Evolutionary conservation across 345 rosid species (phyloP).

Genomic region (Eucalyptus fibrosa): DNA sequence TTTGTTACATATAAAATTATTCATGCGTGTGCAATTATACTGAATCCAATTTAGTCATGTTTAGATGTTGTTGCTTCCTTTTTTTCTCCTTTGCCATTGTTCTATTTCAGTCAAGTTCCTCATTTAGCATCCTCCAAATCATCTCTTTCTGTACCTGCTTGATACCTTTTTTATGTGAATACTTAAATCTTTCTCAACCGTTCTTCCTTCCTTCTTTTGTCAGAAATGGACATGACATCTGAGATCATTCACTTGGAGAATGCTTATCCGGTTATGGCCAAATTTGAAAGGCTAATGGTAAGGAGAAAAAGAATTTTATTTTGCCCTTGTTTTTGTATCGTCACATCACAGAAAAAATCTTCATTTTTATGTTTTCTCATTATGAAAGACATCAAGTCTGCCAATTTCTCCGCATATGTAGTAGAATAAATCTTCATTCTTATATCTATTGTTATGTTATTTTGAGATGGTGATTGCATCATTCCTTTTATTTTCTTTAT

Average conservation of each 20-base stretch:
- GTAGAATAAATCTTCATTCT: background rate
- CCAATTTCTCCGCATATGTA: background rate
- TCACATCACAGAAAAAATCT: background rate
- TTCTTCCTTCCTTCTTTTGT: background rate
- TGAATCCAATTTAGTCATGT: background rate
- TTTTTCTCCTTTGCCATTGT: background rate
- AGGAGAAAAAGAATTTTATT: slow-evolving; percentile 1
- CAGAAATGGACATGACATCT: slow-evolving; percentile 23
- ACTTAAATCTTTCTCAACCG: background rate
- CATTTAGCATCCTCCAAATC: background rate
- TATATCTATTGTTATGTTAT: background rate
- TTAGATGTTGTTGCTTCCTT: background rate
- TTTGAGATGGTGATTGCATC: background rate
- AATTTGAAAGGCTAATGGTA: slow-evolving; percentile 77
- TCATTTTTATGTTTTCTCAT: background rate
- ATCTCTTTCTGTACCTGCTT: background rate
- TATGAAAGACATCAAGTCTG: background rate
- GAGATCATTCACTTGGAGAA: slow-evolving; percentile 27
- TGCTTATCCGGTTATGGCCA: slow-evolving; percentile 32
- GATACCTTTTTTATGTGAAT: background rate
- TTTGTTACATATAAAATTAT: background rate
- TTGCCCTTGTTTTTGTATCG: background rate
- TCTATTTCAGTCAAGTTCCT: background rate
- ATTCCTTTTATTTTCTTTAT: background rate
- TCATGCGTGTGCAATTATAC: background rate